Percentiles rank a stretch among this genome's conserved stretches.
These are phyloP conservation scores for Rhizopus sp. DNA, from an alignment of 371 early-diverging fungal genomes.

Conservation along the genomic window DNA sequence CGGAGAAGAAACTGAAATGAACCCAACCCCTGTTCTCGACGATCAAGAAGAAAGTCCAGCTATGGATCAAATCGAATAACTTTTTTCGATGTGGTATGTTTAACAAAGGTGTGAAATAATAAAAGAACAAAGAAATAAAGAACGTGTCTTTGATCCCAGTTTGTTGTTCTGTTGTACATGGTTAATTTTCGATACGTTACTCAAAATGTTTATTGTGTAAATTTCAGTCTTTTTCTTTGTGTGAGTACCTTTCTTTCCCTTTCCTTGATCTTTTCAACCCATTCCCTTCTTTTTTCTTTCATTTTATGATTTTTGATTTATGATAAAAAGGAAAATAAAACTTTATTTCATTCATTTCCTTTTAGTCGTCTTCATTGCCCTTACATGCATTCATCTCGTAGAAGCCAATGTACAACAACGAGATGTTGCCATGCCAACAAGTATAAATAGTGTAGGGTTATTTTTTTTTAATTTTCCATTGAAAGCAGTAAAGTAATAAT, in stretches of 20 bases:
- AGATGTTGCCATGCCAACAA: not conserved
- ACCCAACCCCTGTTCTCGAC: conserved; percentile 18
- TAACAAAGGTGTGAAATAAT: not conserved
- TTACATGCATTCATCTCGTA: conserved; percentile 3
- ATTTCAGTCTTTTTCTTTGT: conserved; percentile 2
- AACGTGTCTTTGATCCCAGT: conserved; percentile 5
- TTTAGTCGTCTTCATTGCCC: not conserved
- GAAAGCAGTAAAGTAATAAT: not conserved
- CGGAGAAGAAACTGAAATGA: conserved; percentile 1
- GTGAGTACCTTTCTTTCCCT: conserved; percentile 3
- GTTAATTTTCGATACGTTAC: conserved; percentile 4
- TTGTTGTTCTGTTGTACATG: conserved; percentile 8
- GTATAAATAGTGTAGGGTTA: not conserved
- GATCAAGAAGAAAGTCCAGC: conserved; percentile 7
- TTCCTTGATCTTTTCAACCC: not conserved
- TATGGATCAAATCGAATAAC: conserved; percentile 10
- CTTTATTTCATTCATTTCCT: conserved; percentile 1
- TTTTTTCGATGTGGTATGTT: conserved; percentile 25
- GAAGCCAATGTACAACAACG: not conserved
- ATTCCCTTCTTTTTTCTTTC: conserved; percentile 7
- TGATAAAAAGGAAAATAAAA: conserved; percentile 7
- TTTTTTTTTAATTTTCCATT: not conserved
- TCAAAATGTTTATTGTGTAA: conserved; percentile 12
- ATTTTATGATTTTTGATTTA: conserved; percentile 1
- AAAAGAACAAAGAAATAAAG: conserved; percentile 3